These are phyloP conservation scores for Trypanosoma brucei DNA, from an alignment of 208 protist species.

Conservation along the genomic window DNA sequence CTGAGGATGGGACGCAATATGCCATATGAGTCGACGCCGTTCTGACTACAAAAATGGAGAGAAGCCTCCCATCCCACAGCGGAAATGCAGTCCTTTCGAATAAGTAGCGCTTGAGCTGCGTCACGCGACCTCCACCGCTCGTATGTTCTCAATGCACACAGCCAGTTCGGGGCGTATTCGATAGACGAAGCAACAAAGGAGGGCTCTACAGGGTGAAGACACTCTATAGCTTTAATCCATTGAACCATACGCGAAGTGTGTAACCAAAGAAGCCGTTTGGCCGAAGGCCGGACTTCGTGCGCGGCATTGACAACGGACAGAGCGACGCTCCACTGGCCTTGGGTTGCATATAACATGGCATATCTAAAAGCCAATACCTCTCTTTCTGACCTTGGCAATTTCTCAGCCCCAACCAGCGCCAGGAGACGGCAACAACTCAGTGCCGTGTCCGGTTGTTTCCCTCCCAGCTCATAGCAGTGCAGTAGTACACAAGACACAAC, in stretches of 20 bases:
- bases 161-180: slow-evolving; percentile 26
- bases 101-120: slow-evolving; percentile 13
- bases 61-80: slow-evolving; percentile 24
- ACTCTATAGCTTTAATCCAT: slow-evolving; percentile 10
- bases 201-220: slow-evolving; percentile 5
- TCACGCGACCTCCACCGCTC: slow-evolving; percentile 19
- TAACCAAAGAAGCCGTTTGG: slow-evolving; percentile 24
- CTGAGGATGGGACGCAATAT: slow-evolving; percentile 31
- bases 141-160: slow-evolving; percentile 22
- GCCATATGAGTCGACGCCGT: slow-evolving; percentile 33
- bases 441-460: slow-evolving; percentile 31
- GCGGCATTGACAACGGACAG: slow-evolving; percentile 34
- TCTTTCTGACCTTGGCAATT: slow-evolving; percentile 21
- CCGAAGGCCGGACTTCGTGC: slow-evolving; percentile 46
- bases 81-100: slow-evolving; percentile 4
- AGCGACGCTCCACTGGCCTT: slow-evolving; percentile 41
- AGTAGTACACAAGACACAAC: slow-evolving; percentile 37
- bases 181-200: slow-evolving; percentile 21
- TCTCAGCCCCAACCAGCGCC: slow-evolving; percentile 26
- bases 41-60: slow-evolving; percentile 21
- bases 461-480: slow-evolving; percentile 46
- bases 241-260: slow-evolving; percentile 9
- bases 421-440: slow-evolving; percentile 40
- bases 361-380: slow-evolving; percentile 50
- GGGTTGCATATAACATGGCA: slow-evolving; percentile 30